Percentiles rank a stretch among this genome's conserved stretches.
These are phyloP conservation scores for Besnoitia besnoiti DNA, from an alignment of 169 alveolate species.

Conservation along the genomic window DNA sequence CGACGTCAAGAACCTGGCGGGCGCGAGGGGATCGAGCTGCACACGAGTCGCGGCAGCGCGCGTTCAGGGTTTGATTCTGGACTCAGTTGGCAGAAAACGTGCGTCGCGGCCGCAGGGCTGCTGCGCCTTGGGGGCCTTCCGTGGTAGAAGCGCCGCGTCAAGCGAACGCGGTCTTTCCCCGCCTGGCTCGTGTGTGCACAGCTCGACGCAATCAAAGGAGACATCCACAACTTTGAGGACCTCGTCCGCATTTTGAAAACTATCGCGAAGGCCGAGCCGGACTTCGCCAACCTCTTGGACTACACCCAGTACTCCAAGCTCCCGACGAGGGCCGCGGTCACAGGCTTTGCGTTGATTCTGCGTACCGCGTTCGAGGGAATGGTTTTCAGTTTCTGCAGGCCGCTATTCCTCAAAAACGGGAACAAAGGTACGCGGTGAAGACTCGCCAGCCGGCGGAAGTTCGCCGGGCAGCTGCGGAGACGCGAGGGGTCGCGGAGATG, in stretches of 20 bases:
- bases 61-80: background rate
- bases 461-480: too few relatives aligned
- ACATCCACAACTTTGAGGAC: slow-evolving; percentile 48
- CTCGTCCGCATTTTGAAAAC: slow-evolving; percentile 43
- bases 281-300: slow-evolving; percentile 45
- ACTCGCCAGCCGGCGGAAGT: too few relatives aligned
- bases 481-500: too few relatives aligned
- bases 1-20: too few relatives aligned
- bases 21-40: too few relatives aligned
- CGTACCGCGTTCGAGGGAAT: slow-evolving; percentile 64
- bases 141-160: too few relatives aligned
- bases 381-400: slow-evolving; percentile 53
- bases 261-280: slow-evolving; percentile 22
- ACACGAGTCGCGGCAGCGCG: background rate
- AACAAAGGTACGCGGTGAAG: background rate
- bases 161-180: too few relatives aligned
- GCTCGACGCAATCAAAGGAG: slow-evolving; percentile 37
- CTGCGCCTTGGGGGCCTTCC: background rate
- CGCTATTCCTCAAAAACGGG: slow-evolving; percentile 17
- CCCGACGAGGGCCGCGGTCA: slow-evolving; percentile 60
- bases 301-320: slow-evolving; percentile 62
- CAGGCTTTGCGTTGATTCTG: slow-evolving; percentile 63
- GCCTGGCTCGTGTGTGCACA: background rate
- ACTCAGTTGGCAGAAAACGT: background rate
- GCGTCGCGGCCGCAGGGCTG: background rate